Evolutionary conservation across 2,329 filamentous ascomycete genomes (phyloP), one percentile per base, ranked within the genome.

Genomic region (Elsinoe batatas): DNA sequence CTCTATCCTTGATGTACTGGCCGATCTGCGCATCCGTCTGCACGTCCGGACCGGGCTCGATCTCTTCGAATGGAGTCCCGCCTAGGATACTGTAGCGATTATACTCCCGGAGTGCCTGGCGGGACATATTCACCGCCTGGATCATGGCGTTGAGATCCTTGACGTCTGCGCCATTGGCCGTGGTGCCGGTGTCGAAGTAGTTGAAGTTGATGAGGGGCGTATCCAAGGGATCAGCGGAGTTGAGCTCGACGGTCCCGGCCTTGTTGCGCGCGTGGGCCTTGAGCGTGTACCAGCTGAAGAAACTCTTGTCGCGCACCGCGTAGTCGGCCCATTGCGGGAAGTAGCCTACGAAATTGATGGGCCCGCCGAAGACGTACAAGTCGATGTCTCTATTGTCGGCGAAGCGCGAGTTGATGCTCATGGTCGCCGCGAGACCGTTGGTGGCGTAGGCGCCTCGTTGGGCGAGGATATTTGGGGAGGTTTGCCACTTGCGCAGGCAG

Each of bases 261-360:
- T 67, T 68, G 65, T 87, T 86, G 53, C 79, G 77, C 0, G 83
- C 77, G 62, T 84, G 82, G 0, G 79, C 76, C 67, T 85, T 84
- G 54, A 88, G 72, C 2, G 78, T 74, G 10, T 69, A 68, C 75
- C 75, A 78, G 11, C 71, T 69, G 69, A 71, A 77, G 58, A 74
- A 71, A 35, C 71, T 71, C 2, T 69, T 69, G 47, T 70, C 74
- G 1, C 67, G 64, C 1, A 74, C 68, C 2, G 73, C 70, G 59
- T 76, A 72, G 20, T 70, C 63, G 1, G 75, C 72, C 61, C 77
- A 83, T 17, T 75, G 73, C 0, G 78, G 78, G 68, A 76, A 81
- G 68, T 80, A 79, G 15, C 77, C 76, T 15, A 69, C 68, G 71
- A 80, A 80, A 61, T 73, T 74, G 54, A 75, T 73, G 2, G 79